These are phyloP conservation scores for Teunomyces barrocoloradensis DNA, from an alignment of 805 yeast species.

Conservation along the genomic window DNA sequence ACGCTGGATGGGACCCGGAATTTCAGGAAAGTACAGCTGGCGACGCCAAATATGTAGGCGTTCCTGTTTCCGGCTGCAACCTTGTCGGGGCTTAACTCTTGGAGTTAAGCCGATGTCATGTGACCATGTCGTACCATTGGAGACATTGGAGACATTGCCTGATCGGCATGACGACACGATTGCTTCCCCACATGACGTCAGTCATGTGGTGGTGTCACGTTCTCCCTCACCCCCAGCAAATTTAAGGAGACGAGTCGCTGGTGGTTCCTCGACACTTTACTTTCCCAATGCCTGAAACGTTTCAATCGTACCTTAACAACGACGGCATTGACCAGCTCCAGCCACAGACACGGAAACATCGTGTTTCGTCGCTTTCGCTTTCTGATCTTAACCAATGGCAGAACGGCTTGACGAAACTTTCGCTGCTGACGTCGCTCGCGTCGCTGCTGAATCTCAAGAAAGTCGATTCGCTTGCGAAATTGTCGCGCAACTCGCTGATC, in stretches of 20 bases:
- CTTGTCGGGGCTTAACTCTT: neutral
- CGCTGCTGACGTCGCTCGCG: conserved; percentile 34
- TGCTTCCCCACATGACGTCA: neutral
- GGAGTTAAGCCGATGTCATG: neutral
- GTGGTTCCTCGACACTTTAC: too few relatives aligned
- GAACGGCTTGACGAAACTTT: conserved; percentile 40
- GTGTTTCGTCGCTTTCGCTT: conserved; percentile 64
- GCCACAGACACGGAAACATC: conserved; percentile 59
- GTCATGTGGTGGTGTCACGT: neutral
- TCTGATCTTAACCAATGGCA: conserved; percentile 68
- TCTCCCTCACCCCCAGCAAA: neutral
- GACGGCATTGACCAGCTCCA: conserved; percentile 69
- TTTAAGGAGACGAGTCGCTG: neutral
- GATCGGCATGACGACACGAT: neutral
- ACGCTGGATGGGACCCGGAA: neutral
- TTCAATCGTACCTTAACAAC: conserved; percentile 60
- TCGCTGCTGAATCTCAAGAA: conserved; percentile 38
- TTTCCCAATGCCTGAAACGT: neutral
- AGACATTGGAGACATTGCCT: too few relatives aligned
- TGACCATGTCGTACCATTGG: neutral
- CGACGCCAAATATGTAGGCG: neutral
- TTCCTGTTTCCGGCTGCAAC: neutral
- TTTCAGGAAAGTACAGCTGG: too few relatives aligned
- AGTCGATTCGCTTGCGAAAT: conserved; percentile 44
- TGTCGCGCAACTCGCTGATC: conserved; percentile 45